These are phyloP conservation scores for Monosporascus sp. DNA, from an alignment of 2,329 filamentous ascomycete genomes.

Conservation along the genomic window DNA sequence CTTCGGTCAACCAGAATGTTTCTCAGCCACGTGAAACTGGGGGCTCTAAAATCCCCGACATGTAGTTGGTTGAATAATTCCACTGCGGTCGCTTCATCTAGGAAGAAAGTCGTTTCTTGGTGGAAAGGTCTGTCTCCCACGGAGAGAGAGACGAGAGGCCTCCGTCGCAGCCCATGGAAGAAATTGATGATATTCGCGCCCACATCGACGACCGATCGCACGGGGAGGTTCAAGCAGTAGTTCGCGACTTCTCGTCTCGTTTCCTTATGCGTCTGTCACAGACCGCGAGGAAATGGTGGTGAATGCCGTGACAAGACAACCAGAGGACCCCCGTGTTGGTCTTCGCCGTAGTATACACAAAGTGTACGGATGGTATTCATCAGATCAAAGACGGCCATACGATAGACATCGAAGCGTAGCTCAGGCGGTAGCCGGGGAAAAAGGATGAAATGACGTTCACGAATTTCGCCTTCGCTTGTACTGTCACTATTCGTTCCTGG, in stretches of 20 bases:
- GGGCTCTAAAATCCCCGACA: neutral
- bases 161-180: neutral
- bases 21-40: neutral
- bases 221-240: neutral
- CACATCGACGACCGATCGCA: neutral
- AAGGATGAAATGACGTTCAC: no score
- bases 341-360: no score
- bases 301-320: no score
- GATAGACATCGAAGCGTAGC: no score
- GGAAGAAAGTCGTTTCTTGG: conserved; percentile 2
- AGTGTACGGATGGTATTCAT: no score
- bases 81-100: neutral
- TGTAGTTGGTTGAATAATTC: neutral
- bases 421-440: no score
- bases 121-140: neutral
- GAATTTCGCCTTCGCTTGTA: no score
- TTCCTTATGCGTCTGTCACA: neutral
- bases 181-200: conserved; percentile 4
- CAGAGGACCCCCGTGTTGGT: no score
- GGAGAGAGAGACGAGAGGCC: neutral
- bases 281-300: neutral
- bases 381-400: no score
- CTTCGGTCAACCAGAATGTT: conserved; percentile 2
- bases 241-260: neutral
- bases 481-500: no score